These are phyloP conservation scores for Kockovaella imperatae DNA, from an alignment of 768 basidiomycete genomes.

Conservation along the genomic window DNA sequence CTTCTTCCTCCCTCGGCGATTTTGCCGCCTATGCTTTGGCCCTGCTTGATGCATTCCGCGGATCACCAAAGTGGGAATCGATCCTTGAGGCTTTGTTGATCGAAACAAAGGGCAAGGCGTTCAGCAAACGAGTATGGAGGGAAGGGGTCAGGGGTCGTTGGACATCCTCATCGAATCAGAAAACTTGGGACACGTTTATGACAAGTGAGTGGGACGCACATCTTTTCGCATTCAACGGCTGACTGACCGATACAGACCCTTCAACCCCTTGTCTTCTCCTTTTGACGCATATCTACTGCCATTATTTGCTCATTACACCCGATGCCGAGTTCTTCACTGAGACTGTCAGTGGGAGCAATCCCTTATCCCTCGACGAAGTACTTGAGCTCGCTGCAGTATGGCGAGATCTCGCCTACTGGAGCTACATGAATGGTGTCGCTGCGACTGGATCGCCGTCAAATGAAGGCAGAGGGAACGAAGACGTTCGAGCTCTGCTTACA, in stretches of 20 bases:
- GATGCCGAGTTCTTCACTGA: constrained; percentile 86
- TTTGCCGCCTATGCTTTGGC: constrained; percentile 58
- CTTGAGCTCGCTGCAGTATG: constrained; percentile 65
- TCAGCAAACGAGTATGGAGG: constrained; percentile 55
- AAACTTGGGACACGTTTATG: constrained; percentile 17
- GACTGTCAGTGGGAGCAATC: constrained; percentile 49
- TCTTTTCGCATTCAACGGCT: constrained; percentile 43
- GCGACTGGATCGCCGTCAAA: not conserved
- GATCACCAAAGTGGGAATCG: constrained; percentile 55
- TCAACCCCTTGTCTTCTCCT: constrained; percentile 62
- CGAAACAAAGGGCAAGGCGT: constrained; percentile 15
- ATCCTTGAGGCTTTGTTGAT: constrained; percentile 52
- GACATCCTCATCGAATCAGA: constrained; percentile 7
- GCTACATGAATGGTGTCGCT: constrained; percentile 61
- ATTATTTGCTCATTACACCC: constrained; percentile 79
- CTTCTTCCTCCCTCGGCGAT: constrained; percentile 48
- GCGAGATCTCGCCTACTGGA: constrained; percentile 71
- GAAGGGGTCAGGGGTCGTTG: constrained; percentile 48
- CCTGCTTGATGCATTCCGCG: constrained; percentile 52
- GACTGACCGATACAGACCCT: constrained; percentile 15
- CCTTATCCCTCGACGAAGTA: constrained; percentile 75
- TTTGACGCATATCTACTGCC: constrained; percentile 70
- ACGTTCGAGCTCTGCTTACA: constrained; percentile 67
- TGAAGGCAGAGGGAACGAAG: constrained; percentile 50
- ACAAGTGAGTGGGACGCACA: constrained; percentile 49